A percentile compares a stretch with the other conserved stretches of the same genome.
These are phyloP conservation scores for Tetrastigma voinierianum DNA, from an alignment of 164 flowering plant species.

Conservation along the genomic window DNA sequence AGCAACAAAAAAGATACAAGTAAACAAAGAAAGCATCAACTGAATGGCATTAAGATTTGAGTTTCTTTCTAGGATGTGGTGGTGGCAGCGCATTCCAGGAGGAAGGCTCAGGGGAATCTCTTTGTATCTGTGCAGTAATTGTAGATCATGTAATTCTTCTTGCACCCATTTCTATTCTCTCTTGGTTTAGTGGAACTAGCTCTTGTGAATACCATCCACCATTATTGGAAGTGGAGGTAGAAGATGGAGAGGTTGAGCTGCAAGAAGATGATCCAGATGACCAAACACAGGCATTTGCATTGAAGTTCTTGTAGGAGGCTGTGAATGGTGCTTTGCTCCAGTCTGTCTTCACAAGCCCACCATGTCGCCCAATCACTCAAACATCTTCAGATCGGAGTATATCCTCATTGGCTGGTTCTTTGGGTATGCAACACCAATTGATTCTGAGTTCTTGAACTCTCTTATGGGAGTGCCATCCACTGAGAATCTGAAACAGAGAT, in stretches of 20 bases:
- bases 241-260: not conserved
- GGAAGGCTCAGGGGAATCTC: slow-evolving; percentile 40
- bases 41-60: not conserved
- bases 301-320: slow-evolving; percentile 28
- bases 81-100: slow-evolving; percentile 25
- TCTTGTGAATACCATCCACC: slow-evolving; percentile 21
- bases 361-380: slow-evolving; percentile 46
- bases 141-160: slow-evolving; percentile 39
- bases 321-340: slow-evolving; percentile 45
- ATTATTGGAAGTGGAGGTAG: not conserved
- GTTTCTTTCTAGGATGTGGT: not conserved
- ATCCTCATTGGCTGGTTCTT: slow-evolving; percentile 35
- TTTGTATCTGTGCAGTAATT: slow-evolving; percentile 33
- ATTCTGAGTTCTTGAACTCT: slow-evolving; percentile 37
- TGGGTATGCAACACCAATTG: slow-evolving; percentile 24
- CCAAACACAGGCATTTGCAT: slow-evolving; percentile 24
- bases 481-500: slow-evolving; percentile 21
- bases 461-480: slow-evolving; percentile 41
- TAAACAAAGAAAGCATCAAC: no score
- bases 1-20: no score
- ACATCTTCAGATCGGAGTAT: slow-evolving; percentile 37
- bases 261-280: slow-evolving; percentile 24
- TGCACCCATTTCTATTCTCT: slow-evolving; percentile 32
- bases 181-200: slow-evolving; percentile 16
- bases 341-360: slow-evolving; percentile 37